phyloP scores from a whole-genome alignment of 2,329 filamentous ascomycete genomes.

The Penicillium sp. region DNA sequence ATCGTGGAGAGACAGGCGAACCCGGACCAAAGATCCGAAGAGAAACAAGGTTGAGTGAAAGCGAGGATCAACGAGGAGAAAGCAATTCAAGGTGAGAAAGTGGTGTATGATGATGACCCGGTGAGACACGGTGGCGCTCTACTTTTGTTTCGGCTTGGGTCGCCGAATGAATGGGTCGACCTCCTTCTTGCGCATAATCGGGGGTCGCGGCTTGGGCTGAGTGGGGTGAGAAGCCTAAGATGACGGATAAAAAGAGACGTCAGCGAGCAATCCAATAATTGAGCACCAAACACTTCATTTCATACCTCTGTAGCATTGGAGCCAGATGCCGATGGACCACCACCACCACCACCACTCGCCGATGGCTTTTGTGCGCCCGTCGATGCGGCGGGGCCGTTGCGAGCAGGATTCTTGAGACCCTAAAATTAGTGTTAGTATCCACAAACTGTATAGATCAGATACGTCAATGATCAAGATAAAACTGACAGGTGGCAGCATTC shows the following conservation, averaged over 20 bases:
- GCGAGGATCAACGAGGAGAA: background rate
- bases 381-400: slow-evolving; percentile 42
- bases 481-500: slow-evolving; percentile 27
- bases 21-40: background rate
- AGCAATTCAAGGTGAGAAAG: background rate
- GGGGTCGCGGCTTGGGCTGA: slow-evolving; percentile 32
- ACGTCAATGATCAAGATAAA: background rate
- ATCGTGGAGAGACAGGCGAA: background rate
- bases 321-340: slow-evolving; percentile 23
- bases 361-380: slow-evolving; percentile 29
- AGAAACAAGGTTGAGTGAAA: slow-evolving; percentile 1
- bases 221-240: slow-evolving; percentile 28
- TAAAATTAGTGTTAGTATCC: slow-evolving; percentile 35
- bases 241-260: slow-evolving; percentile 20
- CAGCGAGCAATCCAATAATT: slow-evolving; percentile 11
- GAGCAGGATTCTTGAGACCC: slow-evolving; percentile 50
- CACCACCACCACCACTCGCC: slow-evolving; percentile 16
- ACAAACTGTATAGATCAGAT: slow-evolving; percentile 20
- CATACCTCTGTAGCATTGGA: slow-evolving; percentile 32
- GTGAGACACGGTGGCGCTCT: slow-evolving; percentile 13
- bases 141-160: slow-evolving; percentile 43
- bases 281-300: slow-evolving; percentile 7
- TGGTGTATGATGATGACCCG: background rate
- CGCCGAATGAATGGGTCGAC: slow-evolving; percentile 50
- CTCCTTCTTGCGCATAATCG: slow-evolving; percentile 46